Percentiles rank a stretch among this genome's conserved stretches.
Evolutionary conservation across 208 protist genomes (phyloP).

Genomic region (Leishmania lainsoni): DNA sequence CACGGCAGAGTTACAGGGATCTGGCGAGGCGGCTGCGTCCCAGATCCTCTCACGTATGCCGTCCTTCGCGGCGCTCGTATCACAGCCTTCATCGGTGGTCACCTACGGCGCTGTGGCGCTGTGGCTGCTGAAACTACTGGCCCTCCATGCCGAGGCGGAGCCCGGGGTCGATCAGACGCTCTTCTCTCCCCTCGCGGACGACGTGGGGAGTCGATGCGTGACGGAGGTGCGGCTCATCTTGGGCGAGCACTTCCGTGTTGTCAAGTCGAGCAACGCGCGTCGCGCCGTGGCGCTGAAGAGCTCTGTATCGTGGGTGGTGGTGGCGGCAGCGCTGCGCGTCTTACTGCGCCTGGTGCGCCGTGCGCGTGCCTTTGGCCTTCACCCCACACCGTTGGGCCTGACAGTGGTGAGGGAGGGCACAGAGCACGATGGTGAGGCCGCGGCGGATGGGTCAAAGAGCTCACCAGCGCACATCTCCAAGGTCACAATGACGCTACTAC

Average conservation of each 20-base stretch:
- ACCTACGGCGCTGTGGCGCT: conserved; percentile 45
- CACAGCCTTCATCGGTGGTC: conserved; percentile 22
- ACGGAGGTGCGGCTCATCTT: conserved; percentile 63
- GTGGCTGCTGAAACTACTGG: conserved; percentile 66
- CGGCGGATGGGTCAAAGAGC: conserved; percentile 1
- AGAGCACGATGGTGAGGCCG: background rate
- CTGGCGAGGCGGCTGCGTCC: background rate
- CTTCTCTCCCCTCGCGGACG: conserved; percentile 79
- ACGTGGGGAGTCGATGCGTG: conserved; percentile 75
- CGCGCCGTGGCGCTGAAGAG: conserved; percentile 63
- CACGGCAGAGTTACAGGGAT: background rate
- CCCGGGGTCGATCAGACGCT: conserved; percentile 38
- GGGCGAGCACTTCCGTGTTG: conserved; percentile 69
- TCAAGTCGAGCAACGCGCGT: conserved; percentile 67
- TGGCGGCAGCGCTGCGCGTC: conserved; percentile 59
- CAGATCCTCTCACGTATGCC: conserved; percentile 11
- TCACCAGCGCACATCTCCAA: conserved; percentile 12
- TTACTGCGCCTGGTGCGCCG: conserved; percentile 75
- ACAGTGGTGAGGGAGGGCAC: conserved; percentile 24
- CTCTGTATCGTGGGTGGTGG: conserved; percentile 51
- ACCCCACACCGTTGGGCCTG: conserved; percentile 56
- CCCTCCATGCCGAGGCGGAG: conserved; percentile 54
- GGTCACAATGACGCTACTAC: conserved; percentile 27
- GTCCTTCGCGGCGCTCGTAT: conserved; percentile 18
- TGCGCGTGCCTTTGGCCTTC: conserved; percentile 67